phyloP scores from a whole-genome alignment of 1,284 basidiomycete species.

The Golubevia pallescens region DNA sequence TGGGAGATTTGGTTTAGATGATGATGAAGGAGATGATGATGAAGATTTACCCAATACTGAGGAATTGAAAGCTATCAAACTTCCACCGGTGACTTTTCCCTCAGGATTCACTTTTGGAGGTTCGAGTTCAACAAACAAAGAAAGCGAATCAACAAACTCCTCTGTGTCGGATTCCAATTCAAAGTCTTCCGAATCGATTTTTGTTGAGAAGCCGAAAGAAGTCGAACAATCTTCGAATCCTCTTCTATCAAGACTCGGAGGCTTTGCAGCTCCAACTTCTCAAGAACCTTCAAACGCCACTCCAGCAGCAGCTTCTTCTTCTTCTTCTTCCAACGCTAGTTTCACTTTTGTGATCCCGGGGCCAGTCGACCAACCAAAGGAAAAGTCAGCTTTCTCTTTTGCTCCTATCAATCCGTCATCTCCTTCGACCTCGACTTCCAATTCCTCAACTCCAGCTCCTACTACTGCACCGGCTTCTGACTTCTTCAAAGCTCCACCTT shows the following conservation, averaged over 20 bases:
- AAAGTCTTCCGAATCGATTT: background rate
- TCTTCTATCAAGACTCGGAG: background rate
- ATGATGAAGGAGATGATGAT: constrained; percentile 49
- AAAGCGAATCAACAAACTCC: background rate
- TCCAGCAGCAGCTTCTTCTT: too few species aligned
- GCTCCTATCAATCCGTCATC: constrained; percentile 34
- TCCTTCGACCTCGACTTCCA: constrained; percentile 19
- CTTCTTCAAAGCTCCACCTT: background rate
- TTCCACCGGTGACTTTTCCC: constrained; percentile 52
- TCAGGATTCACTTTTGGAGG: constrained; percentile 45
- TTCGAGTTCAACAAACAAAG: background rate
- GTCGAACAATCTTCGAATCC: background rate
- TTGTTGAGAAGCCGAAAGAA: too few species aligned
- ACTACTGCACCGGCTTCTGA: constrained; percentile 12
- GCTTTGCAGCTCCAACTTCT: background rate
- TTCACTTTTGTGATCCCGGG: background rate
- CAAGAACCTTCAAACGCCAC: background rate
- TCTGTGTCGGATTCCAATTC: background rate
- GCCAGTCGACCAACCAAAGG: constrained; percentile 7
- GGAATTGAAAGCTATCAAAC: constrained; percentile 56
- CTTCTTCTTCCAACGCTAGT: background rate
- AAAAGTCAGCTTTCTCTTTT: constrained; percentile 23
- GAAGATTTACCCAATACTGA: constrained; percentile 45
- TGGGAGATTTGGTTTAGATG: constrained; percentile 27
- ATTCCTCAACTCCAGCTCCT: constrained; percentile 14